Evolutionary conservation across 257 asterid genomes (phyloP).

Genomic region (Solanum chilense): DNA sequence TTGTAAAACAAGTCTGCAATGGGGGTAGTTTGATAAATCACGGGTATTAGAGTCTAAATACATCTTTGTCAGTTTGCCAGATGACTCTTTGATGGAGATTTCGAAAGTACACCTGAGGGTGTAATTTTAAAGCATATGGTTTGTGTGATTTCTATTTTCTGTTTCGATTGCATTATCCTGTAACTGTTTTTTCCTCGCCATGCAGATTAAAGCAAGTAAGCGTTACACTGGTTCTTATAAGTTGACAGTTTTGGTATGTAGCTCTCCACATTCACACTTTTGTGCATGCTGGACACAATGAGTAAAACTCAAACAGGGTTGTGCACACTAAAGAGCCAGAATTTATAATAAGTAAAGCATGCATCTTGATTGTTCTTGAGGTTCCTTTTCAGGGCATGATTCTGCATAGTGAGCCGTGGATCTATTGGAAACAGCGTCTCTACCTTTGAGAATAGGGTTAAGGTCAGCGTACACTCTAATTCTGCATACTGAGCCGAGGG

Average conservation of each 20-base stretch:
- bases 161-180: not conserved
- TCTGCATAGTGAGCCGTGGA: not conserved
- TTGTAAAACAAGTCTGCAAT: conserved; percentile 69
- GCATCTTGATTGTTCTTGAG: not conserved
- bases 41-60: conserved; percentile 2
- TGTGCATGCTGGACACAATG: not conserved
- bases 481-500: not conserved
- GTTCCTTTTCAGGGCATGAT: not conserved
- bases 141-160: not conserved
- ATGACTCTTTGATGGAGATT: not conserved
- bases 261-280: not conserved
- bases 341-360: not conserved
- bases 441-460: not conserved
- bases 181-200: not conserved
- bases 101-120: not conserved
- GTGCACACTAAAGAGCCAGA: not conserved
- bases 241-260: conserved; percentile 67
- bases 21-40: conserved; percentile 79
- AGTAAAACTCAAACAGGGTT: not conserved
- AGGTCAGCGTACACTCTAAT: not conserved
- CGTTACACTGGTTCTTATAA: conserved; percentile 70
- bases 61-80: not conserved
- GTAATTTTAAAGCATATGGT: not conserved
- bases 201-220: conserved; percentile 68
- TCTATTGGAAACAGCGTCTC: not conserved